Percentiles rank a stretch among this genome's conserved stretches.
Conservation (phyloP, 768 basidiomycete species). For the Butyriboletus loyo region DNA sequence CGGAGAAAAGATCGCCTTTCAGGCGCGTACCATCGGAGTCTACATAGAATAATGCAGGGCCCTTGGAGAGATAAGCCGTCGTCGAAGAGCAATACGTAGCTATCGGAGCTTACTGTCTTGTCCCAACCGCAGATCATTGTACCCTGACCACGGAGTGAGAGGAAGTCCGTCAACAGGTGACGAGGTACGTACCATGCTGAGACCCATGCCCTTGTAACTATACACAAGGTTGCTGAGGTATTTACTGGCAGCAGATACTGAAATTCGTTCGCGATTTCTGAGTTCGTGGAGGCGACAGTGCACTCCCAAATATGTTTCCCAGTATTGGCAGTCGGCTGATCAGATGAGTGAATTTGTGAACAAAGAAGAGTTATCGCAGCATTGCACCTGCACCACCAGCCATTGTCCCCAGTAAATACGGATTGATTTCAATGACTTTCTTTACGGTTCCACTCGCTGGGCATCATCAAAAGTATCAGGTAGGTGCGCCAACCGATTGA, state of each 20-base stretch:
- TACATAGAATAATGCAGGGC: constrained; percentile 94
- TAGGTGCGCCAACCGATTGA: background rate
- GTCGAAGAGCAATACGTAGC: background rate
- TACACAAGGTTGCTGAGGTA: constrained; percentile 97
- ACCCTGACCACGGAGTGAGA: constrained; percentile 50
- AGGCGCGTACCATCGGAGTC: constrained; percentile 95
- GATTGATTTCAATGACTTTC: constrained; percentile 99
- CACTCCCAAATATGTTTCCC: constrained; percentile 99
- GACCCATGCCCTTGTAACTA: constrained; percentile 97
- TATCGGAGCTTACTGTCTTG: constrained; percentile 69
- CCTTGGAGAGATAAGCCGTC: constrained; percentile 43
- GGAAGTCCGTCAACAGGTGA: background rate
- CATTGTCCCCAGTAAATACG: constrained; percentile 98
- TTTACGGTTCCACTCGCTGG: constrained; percentile 95
- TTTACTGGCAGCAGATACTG: constrained; percentile 98
- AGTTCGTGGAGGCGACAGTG: constrained; percentile 97
- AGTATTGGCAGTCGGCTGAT: constrained; percentile 91
- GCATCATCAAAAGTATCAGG: background rate
- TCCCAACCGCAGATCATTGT: constrained; percentile 99
- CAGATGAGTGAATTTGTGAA: constrained; percentile 1
- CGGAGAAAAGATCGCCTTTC: constrained; percentile 97
- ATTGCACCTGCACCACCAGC: constrained; percentile 92
- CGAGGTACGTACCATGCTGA: constrained; percentile 81
- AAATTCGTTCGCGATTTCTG: constrained; percentile 93
- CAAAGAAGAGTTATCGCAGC: background rate